A percentile compares a stretch with the other conserved stretches of the same genome.
Conservation (phyloP, 768 basidiomycete species). For the Chiua virens region DNA sequence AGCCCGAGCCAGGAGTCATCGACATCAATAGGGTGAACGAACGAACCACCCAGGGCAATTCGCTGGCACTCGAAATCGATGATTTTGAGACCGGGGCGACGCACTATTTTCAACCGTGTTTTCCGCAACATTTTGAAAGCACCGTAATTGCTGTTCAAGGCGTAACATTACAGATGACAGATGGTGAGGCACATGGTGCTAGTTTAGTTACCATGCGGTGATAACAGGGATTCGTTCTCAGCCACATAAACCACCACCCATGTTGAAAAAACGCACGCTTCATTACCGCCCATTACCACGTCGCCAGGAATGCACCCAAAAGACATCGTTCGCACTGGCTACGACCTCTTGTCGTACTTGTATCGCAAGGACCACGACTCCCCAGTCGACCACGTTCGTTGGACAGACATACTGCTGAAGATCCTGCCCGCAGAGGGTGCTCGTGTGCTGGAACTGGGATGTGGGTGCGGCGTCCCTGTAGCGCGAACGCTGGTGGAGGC, state of each 20-base stretch:
- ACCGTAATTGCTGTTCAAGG: too few species aligned
- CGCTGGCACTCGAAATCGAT: too few species aligned
- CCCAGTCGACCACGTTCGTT: neutral
- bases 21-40: too few species aligned
- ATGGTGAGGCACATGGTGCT: too few species aligned
- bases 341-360: constrained; percentile 1
- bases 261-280: constrained; percentile 2
- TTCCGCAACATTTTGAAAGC: too few species aligned
- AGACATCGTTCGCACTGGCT: constrained; percentile 1
- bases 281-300: constrained; percentile 20
- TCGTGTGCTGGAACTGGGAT: constrained; percentile 6
- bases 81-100: too few species aligned
- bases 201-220: neutral
- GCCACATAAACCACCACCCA: neutral
- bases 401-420: constrained; percentile 1
- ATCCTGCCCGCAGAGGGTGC: neutral
- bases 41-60: too few species aligned
- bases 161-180: too few species aligned
- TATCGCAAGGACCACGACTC: constrained; percentile 3
- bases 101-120: too few species aligned
- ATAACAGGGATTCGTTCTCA: constrained; percentile 6
- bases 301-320: constrained; percentile 6
- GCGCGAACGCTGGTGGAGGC: neutral
- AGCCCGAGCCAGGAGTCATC: too few species aligned
- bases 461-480: constrained; percentile 9